Evolutionary conservation across 192 early-diverging fungal genomes (phyloP), one percentile per base, ranked within the genome.

Genomic region (Geosiphon pyriformis): DNA sequence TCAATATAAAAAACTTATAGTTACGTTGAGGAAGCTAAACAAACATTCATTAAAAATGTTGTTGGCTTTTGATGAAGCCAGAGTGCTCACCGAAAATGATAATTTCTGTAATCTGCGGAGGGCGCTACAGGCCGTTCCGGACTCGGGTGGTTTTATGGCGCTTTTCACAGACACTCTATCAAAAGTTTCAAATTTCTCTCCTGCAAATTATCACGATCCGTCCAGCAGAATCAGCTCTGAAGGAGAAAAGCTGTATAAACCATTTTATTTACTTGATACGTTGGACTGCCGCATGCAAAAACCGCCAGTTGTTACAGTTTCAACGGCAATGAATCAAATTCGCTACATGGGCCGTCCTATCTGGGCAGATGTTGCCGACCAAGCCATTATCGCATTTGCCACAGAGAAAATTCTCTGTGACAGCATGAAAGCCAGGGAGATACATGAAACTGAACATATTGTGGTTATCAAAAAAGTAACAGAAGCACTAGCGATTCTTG

Each of bases 161-260:
- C 52, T 54, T 54, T 54, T 54, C 52, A 54, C 52, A 54, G 52
- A 54, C 26, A 54, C 52, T 54, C 52, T n/a, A n/a, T 54, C 52
- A 54, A 54, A 26, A 54, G 52, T 54, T 26, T 54, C 52, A 26
- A 54, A 54, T 54, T 54, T 54, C 52, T 54, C 52, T 54, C 20
- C 52, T 54, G 52, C 8, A n/a, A 54, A 54, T 12, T 54, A 20
- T 20, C 52, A 54, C 26, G 52, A 54, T 20, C 20, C 52, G 20
- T 54, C 52, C 52, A 54, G 20, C 52, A 54, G 20, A 54, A 20
- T 54, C 52, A 54, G 52, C 37, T 15, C 6, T 54, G 52, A 54
- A 23, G 52, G 52, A 54, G 6, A 54, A 26, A 54, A 20, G 20
- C 52, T 54, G 52, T 54, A 12, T 20, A 54, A 54, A 54, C n/a